Evolutionary conservation across 768 basidiomycete genomes (phyloP), one percentile per base, ranked within the genome.

Genomic region (Leccinum pellstonianum): DNA sequence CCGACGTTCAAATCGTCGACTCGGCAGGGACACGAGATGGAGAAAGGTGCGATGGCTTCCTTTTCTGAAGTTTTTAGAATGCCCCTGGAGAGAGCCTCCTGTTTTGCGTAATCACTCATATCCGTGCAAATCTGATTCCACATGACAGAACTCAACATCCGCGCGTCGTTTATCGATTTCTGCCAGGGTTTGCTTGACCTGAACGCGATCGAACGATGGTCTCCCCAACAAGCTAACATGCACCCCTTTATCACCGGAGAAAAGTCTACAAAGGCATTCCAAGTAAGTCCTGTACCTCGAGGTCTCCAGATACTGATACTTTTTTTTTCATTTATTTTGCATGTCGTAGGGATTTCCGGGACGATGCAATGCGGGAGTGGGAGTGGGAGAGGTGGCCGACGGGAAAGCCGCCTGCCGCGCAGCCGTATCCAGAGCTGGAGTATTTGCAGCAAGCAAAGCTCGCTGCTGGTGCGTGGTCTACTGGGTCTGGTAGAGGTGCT

Each of bases 241-340:
- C 97, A 99, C 73, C 97, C 97, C 2, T 99, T 98, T 76, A 97
- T 99, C 66, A 97, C 95, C 7, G 96, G 96, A 55, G 97, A 98
- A 76, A 95, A 95, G 71, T 97, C 89, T 70, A 23, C 23, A 6
- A 92, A 91, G 69, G 89, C 92, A 6, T 94, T 89, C 75, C 82
- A 85, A 71, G 91, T 91, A 76, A 70, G 87, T 77, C 50, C 17
- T 10, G 29, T 4, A 3, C 21, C 7, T 47, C 11, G 37, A 5
- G 17, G 21, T 23, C 19, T 23, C n/a, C n/a, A 10, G 9, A 38
- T 14, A 11, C 25, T 27, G 25, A 27, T 27, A 27, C 19, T 19
- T 19, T 7, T 46, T 46, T 11, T 23, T 25, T 51, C n/a, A 27
- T 27, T 27, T 27, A 27, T 27, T 27, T 27, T 27, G 50, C 43